phyloP scores from a whole-genome alignment of 2,329 filamentous ascomycete species.

The Aspergillus hiratsukae region DNA sequence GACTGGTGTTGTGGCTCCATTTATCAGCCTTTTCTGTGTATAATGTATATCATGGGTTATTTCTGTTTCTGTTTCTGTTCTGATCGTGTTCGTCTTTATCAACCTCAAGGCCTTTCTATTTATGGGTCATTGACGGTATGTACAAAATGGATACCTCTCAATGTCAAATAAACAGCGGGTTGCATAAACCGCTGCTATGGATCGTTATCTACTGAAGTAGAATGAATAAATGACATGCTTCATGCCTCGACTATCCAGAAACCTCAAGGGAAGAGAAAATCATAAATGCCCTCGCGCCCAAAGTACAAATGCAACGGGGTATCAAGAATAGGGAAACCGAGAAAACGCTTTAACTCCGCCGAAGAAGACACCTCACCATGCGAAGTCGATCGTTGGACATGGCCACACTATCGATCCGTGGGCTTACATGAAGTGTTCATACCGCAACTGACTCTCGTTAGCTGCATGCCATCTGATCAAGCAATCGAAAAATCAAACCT shows the following conservation, averaged over 20 bases:
- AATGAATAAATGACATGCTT: neutral
- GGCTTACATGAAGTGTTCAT: neutral
- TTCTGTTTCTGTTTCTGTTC: slow-evolving; percentile 16
- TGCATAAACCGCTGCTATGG: neutral
- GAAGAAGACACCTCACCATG: slow-evolving; percentile 8
- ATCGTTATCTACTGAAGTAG: neutral
- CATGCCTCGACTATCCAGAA: neutral
- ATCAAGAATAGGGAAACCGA: slow-evolving; percentile 8
- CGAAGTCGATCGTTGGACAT: slow-evolving; percentile 17
- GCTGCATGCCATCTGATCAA: slow-evolving; percentile 93
- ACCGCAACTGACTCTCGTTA: slow-evolving; percentile 16
- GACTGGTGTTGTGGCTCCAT: slow-evolving; percentile 16
- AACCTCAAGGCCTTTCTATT: slow-evolving; percentile 11
- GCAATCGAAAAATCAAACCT: slow-evolving; percentile 83
- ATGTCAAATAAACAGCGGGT: neutral
- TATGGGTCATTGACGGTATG: slow-evolving; percentile 21
- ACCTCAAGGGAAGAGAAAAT: neutral
- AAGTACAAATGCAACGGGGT: slow-evolving; percentile 5
- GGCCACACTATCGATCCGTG: too few relatives aligned
- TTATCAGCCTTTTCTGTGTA: slow-evolving; percentile 13
- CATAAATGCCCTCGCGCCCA: slow-evolving; percentile 1
- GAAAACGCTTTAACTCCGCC: slow-evolving; percentile 10
- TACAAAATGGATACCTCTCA: slow-evolving; percentile 14
- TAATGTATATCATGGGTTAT: slow-evolving; percentile 28
- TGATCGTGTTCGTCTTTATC: slow-evolving; percentile 13